A percentile compares a stretch with the other conserved stretches of the same genome.
phyloP scores from a whole-genome alignment of 805 yeast species.

The Candida dajiaensis region DNA sequence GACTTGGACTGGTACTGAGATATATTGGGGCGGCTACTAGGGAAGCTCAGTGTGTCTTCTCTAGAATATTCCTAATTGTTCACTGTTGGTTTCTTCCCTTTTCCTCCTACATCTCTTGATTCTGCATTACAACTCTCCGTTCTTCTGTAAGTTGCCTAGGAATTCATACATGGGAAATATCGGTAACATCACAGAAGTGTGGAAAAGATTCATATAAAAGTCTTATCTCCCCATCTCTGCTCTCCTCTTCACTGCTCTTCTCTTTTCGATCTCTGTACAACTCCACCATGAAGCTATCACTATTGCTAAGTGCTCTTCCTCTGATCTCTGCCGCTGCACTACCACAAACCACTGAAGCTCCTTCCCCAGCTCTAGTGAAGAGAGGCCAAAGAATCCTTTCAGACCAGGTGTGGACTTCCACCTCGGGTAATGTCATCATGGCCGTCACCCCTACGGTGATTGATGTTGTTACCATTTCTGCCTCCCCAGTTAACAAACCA shows the following conservation, averaged over 20 bases:
- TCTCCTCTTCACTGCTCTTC: background rate
- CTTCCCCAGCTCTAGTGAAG: slow-evolving; percentile 16
- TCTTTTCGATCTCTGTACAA: background rate
- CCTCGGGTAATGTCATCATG: slow-evolving; percentile 26
- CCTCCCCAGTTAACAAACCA: slow-evolving; percentile 32
- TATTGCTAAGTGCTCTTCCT: slow-evolving; percentile 5
- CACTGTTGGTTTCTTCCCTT: too few relatives aligned
- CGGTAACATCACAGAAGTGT: background rate
- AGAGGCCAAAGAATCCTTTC: slow-evolving; percentile 20
- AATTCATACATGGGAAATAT: background rate
- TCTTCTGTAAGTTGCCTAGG: background rate
- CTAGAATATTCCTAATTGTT: too few relatives aligned
- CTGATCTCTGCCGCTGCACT: slow-evolving; percentile 20
- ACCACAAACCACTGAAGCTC: slow-evolving; percentile 17
- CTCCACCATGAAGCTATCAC: background rate
- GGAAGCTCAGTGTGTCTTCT: too few relatives aligned
- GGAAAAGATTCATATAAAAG: background rate
- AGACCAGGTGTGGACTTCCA: slow-evolving; percentile 31
- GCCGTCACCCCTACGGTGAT: slow-evolving; percentile 49
- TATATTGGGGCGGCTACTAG: too few relatives aligned
- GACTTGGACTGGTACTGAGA: background rate
- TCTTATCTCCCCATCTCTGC: background rate
- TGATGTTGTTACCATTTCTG: slow-evolving; percentile 38
- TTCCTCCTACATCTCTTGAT: too few relatives aligned
- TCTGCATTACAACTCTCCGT: background rate